Conservation (phyloP, 441 rosid species). For the Francoa sonchifolia region DNA sequence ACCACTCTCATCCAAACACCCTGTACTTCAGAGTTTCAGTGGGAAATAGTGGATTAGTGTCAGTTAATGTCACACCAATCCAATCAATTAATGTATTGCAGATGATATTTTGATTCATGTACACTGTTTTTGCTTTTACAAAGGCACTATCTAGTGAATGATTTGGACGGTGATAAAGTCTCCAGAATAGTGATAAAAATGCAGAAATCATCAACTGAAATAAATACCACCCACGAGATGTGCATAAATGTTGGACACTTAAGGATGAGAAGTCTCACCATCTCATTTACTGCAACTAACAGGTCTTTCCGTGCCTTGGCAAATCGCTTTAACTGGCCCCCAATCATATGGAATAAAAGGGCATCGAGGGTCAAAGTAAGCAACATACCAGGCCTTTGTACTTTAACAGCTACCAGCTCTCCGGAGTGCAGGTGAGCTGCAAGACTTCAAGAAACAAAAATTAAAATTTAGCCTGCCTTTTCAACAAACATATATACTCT, state of each 20-base stretch:
- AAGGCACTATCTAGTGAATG: too few relatives aligned
- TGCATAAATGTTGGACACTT: constrained; percentile 2
- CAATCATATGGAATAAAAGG: constrained; percentile 75
- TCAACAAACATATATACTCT: constrained; percentile 1
- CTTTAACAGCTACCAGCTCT: constrained; percentile 96
- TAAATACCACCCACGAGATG: constrained; percentile 4
- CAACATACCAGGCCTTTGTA: constrained; percentile 93
- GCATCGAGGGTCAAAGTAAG: constrained; percentile 85
- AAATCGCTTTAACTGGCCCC: constrained; percentile 91
- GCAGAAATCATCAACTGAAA: not conserved
- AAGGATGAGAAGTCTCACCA: constrained; percentile 44
- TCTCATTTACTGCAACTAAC: constrained; percentile 86
- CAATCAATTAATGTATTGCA: too few relatives aligned
- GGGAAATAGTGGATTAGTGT: too few relatives aligned
- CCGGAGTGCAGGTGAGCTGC: constrained; percentile 98
- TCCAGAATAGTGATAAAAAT: not conserved
- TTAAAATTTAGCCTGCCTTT: constrained; percentile 19
- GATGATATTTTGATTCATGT: too few relatives aligned
- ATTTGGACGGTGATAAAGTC: too few relatives aligned
- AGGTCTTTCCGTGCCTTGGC: constrained; percentile 91
- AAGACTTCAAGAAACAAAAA: constrained; percentile 36
- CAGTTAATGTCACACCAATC: too few relatives aligned
- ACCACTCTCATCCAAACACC: too few relatives aligned
- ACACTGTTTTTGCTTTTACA: too few relatives aligned
- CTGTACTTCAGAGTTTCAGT: too few relatives aligned